Base-by-base conservation (phyloP, 139 green algal genomes). In the Coelastrella sp. region DNA sequence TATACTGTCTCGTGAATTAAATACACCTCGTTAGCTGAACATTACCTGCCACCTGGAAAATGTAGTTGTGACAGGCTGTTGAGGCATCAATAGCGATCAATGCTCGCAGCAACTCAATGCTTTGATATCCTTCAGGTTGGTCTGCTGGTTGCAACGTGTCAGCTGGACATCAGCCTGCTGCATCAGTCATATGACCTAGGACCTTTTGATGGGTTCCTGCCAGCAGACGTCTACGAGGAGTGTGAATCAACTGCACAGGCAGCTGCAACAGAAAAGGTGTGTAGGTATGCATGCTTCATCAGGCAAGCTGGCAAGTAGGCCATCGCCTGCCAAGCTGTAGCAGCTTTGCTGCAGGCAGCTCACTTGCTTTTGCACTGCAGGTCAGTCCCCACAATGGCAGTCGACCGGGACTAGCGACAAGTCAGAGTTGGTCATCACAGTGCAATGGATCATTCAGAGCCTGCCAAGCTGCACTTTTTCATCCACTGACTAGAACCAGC, bases 181-280 rank as follows among this genome's bases (percentile, higher is more conserved):
- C 70, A 88, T 58, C 87, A 94, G 24, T 91, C 91, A 4, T 96
- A 96, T 90, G 93, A 97, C 84, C 86, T 97, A 87, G 92, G 95
- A 49, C 85, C 92, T 0, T 97, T 92, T 78, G 94, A 96, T 85
- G 93, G 94, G 81, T 93, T 96, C 84, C 78, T 96, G 82, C 84
- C 91, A 20, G 66, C 88, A 59, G 93, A 95, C 4, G 72, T 90
- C 74, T 96, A 96, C 81, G 91, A 94, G 61, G 91, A 87, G 5
- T 57, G 65, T 7, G 84, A 84, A 10, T 25, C 92, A 49, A 75
- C 86, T 24, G 76, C 58, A 25, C 84, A 85, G 63, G 60, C 88
- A 27, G 61, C n/a, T 11, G 80, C 63, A 49, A 57, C 58, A 6
- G 74, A 22, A 20, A 72, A 87, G 58, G 75, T 24, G 20, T 7